Percentiles rank a stretch among this genome's conserved stretches.
phyloP scores from a whole-genome alignment of 2,329 filamentous ascomycete genomes.

The Trichoderma pleuroti region DNA sequence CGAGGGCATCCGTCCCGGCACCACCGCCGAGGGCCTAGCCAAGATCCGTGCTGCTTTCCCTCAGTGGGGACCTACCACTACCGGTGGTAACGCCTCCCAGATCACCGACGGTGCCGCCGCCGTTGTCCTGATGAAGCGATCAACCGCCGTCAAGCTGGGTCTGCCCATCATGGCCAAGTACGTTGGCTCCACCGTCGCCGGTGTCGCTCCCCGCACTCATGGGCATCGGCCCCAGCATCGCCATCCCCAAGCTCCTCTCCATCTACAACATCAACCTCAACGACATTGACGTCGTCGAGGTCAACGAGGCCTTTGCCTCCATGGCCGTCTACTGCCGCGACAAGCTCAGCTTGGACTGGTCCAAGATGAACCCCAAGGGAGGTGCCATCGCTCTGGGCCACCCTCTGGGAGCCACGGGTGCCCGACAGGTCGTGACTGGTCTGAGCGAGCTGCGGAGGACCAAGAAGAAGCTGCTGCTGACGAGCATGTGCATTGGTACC shows the following conservation, averaged over 20 bases:
- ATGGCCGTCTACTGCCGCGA: conserved; percentile 95
- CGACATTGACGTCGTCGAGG: conserved; percentile 85
- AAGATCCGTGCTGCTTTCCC: conserved; percentile 92
- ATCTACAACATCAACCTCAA: conserved; percentile 74
- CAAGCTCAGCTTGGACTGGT: conserved; percentile 64
- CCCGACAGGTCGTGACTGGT: conserved; percentile 83
- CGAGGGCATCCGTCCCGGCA: conserved; percentile 87
- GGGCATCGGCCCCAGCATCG: conserved; percentile 80
- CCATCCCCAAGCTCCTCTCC: conserved; percentile 76
- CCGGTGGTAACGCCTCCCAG: conserved; percentile 90
- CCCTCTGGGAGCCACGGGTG: conserved; percentile 74
- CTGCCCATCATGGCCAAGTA: conserved; percentile 95
- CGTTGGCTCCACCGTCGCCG: conserved; percentile 84
- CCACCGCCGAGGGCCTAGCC: conserved; percentile 73
- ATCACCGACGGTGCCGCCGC: conserved; percentile 92
- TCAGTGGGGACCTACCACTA: conserved; percentile 74
- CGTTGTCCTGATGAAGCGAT: conserved; percentile 89
- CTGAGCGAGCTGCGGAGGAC: conserved; percentile 78
- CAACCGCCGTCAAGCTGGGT: conserved; percentile 77
- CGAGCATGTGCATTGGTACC: conserved; percentile 81
- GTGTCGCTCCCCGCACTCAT: conserved; percentile 91
- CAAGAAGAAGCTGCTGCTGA: conserved; percentile 87
- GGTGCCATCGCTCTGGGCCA: conserved; percentile 82
- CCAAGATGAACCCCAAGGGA: conserved; percentile 77
- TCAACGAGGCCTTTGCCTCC: conserved; percentile 97